phyloP scores from a whole-genome alignment of 2,329 filamentous ascomycete species.

The Diplodia mutila region DNA sequence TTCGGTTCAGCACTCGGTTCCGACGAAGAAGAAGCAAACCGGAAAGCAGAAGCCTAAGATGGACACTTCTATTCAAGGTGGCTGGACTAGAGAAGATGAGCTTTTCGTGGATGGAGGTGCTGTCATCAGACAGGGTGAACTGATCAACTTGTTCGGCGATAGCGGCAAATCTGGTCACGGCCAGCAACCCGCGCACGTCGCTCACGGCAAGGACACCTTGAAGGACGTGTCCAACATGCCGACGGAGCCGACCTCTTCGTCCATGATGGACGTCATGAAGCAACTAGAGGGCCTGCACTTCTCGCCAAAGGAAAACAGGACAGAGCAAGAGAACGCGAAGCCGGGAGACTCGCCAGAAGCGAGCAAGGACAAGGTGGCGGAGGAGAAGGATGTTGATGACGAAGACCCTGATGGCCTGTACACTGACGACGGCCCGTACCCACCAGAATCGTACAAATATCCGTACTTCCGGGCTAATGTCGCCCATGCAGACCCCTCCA shows the following conservation, averaged over 20 bases:
- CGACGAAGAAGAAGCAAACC: background rate
- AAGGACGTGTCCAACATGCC: slow-evolving; percentile 11
- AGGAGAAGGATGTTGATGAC: background rate
- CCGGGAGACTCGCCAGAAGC: background rate
- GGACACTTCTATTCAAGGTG: background rate
- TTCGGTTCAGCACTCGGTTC: background rate
- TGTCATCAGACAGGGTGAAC: background rate
- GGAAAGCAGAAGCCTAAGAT: background rate
- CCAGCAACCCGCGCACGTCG: background rate
- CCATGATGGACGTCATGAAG: background rate
- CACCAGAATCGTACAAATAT: background rate
- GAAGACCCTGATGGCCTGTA: background rate
- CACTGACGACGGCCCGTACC: slow-evolving; percentile 4
- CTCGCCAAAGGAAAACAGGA: background rate
- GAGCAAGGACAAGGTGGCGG: background rate
- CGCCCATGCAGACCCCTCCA: background rate
- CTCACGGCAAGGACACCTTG: background rate
- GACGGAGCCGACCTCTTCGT: background rate
- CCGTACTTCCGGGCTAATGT: background rate
- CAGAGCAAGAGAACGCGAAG: too few species aligned
- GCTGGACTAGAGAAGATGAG: slow-evolving; percentile 7
- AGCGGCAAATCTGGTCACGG: background rate
- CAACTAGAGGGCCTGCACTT: background rate
- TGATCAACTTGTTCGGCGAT: slow-evolving; percentile 10
- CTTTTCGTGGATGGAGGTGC: slow-evolving; percentile 4